Evolutionary conservation across 2,329 filamentous ascomycete genomes (phyloP), one percentile per base, ranked within the genome.

Genomic region (Bisporella sp.): DNA sequence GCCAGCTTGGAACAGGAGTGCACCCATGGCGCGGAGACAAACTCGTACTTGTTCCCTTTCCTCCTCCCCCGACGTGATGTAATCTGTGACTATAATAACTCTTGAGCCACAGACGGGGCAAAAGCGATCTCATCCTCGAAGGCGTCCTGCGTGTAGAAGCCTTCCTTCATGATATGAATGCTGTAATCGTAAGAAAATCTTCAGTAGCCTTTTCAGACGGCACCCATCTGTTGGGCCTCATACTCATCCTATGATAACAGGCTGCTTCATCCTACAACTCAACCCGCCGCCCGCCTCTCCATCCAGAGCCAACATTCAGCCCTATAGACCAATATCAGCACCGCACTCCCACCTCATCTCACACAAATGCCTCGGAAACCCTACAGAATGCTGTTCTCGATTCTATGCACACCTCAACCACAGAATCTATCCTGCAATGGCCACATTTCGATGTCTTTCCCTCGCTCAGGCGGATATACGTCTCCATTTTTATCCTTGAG

Each of bases 71-170:
- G 21, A 21, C 21, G 21, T 21, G 21, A 21, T 21, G 21, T 21
- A 21, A 21, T 21, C 21, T 21, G 21, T 21, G 21, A 21, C 21
- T 21, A 21, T 21, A 13, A 33, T 31, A 44, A 29, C 5, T 11
- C 21, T 31, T 6, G 28, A 21, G 6, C 12, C 4, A 1, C 41
- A 75, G 72, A 44, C 66, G 72, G 51, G 73, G 73, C 39, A 77
- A 77, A 57, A 75, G 69, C 45, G 74, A 77, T 51, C 60, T 76
- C 35, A 76, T 77, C 21, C 66, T 77, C 3, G 74, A 76, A 49
- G 72, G 73, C 4, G 71, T 75, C 6, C 57, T 75, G 2, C 66
- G 74, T 5, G 68, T 76, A 5, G 74, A 77, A 52, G 69, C 64
- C 49, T 65, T 69, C 7, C 63, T 77, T 4, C 66, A 72, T 21